Conservation (phyloP, 306 rosid genomes). For the Betula pendula region DNA sequence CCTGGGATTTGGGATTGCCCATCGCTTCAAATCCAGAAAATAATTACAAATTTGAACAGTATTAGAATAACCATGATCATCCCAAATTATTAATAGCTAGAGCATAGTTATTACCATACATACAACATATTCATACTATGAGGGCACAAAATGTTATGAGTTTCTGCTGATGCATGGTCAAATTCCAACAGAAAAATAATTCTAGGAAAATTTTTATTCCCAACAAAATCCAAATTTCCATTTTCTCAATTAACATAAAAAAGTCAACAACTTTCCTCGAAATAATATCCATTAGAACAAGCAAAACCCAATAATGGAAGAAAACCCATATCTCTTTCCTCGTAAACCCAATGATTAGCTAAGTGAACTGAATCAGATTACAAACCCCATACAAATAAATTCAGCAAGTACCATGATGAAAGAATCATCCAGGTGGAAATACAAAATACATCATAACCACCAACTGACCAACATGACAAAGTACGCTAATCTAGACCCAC, state of each 20-base stretch:
- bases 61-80: not conserved
- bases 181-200: not conserved
- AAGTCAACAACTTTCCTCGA: not conserved
- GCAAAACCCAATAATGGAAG: not conserved
- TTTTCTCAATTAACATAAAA: not conserved
- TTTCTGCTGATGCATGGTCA: not conserved
- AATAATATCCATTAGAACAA: not conserved
- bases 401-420: slow-evolving; percentile 10
- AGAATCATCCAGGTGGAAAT: not conserved
- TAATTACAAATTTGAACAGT: slow-evolving; percentile 26
- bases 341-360: slow-evolving; percentile 11
- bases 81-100: slow-evolving; percentile 16
- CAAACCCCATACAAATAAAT: slow-evolving; percentile 25
- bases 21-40: slow-evolving; percentile 45
- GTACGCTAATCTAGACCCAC: slow-evolving; percentile 6
- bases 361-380: slow-evolving; percentile 27
- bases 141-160: not conserved
- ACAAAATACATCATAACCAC: not conserved
- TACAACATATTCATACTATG: slow-evolving; percentile 2
- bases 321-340: not conserved
- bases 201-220: not conserved
- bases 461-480: slow-evolving; percentile 10
- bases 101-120: slow-evolving; percentile 18
- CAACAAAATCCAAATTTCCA: not conserved
- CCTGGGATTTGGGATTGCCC: slow-evolving; percentile 64